Base-by-base conservation (phyloP, 805 yeast species). In the Spathaspora girioi region DNA sequence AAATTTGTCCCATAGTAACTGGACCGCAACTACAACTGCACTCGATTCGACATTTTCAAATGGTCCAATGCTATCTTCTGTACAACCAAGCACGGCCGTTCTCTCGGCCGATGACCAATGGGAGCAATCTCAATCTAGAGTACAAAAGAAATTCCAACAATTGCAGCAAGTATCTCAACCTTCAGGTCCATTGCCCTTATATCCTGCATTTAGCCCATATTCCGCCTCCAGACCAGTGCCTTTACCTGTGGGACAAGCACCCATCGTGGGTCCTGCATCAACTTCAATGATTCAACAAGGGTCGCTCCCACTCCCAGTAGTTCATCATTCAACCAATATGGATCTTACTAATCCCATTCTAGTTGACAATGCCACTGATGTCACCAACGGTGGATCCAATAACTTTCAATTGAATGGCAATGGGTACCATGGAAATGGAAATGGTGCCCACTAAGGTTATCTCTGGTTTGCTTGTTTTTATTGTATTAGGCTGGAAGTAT, bases 101-200 rank as follows among this genome's bases (percentile, higher is more conserved):
- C 23, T 45, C 12, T 23, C n/a, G 18, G 11, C 44, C 3, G 23
- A 38, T 26, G 35, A 42, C 10, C 50, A 19, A 32, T 41, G 19
- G 48, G 45, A 40, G 32, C 45, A 54, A 32, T 59, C 64, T 2
- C 68, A 62, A 48, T 18, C 56, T 19, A 52, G 51, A 26, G 47
- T 59, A 12, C 66, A 62, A 45, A 54, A 53, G 32, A 62, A 60
- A 47, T 61, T 61, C 49, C 63, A 59, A 38, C 44, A 56, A 10
- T 54, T 63, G 29, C 67, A 63, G 45, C 59, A 59, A 17, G 44
- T 4, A 10, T 2, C 27, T 14, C 44, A 42, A 14, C 44, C 29
- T 14, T 2, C 23, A 20, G 5, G n/a, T n/a, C n/a, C 26, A 4
- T 15, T n/a, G 8, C 17, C 40, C 14, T 6, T 7, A 8, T 35